These are phyloP conservation scores for Ophiostoma novo-ulmi DNA, from an alignment of 2,329 filamentous ascomycete species.

Conservation along the genomic window DNA sequence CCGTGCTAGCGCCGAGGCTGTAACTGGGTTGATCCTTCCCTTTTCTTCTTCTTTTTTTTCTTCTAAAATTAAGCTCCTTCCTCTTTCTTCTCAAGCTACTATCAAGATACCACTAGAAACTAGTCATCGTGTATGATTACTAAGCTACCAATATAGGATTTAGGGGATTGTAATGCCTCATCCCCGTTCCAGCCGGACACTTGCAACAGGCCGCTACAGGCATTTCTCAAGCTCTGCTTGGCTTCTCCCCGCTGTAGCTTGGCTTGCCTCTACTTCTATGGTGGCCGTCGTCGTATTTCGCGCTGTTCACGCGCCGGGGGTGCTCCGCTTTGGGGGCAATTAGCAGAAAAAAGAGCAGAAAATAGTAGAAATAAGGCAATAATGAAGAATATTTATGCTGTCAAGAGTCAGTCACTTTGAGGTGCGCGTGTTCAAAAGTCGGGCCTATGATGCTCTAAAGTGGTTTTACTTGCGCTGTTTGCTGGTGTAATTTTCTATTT, in stretches of 20 bases:
- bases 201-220: conserved; percentile 9
- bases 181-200: background rate
- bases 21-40: background rate
- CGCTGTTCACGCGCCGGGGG: conserved; percentile 3
- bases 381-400: background rate
- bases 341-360: background rate
- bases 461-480: background rate
- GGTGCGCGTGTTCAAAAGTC: background rate
- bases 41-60: background rate
- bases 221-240: background rate
- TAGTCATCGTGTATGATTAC: background rate
- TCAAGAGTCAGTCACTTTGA: background rate
- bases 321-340: conserved; percentile 10
- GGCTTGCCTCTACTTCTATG: background rate
- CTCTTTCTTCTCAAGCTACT: background rate
- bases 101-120: background rate
- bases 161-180: background rate
- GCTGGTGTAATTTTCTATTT: background rate
- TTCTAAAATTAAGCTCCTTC: background rate
- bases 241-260: conserved; percentile 14
- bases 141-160: background rate
- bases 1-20: conserved; percentile 16
- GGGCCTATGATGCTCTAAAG: background rate
- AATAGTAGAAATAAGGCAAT: background rate
- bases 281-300: conserved; percentile 2